Evolutionary conservation across 1,139 yeast species (phyloP).

Genomic region (Lodderomyces metapsilosis): DNA sequence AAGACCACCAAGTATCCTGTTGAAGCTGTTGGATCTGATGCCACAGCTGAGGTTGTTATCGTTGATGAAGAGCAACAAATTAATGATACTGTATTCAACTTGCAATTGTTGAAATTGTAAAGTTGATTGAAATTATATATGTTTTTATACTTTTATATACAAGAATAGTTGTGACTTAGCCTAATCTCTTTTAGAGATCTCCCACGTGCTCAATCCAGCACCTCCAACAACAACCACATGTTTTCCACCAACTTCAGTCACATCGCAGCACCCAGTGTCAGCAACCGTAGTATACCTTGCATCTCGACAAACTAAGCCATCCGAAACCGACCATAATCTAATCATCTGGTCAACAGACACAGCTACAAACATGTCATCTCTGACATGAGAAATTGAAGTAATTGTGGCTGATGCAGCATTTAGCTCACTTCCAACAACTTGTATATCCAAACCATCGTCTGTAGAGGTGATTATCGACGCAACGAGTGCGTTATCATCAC

Average conservation of each 20-base stretch:
- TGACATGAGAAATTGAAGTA: conserved; percentile 53
- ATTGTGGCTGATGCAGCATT: conserved; percentile 86
- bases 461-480: conserved; percentile 36
- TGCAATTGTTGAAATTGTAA: conserved; percentile 63
- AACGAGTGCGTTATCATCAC: conserved; percentile 83
- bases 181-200: conserved; percentile 7
- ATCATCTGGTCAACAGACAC: conserved; percentile 80
- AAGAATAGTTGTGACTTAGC: no score
- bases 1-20: conserved; percentile 75
- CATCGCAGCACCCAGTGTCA: conserved; percentile 77
- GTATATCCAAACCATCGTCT: conserved; percentile 14
- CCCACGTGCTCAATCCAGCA: conserved; percentile 65
- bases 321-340: conserved; percentile 54
- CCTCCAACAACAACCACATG: conserved; percentile 59
- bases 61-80: conserved; percentile 90
- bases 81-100: conserved; percentile 77
- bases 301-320: conserved; percentile 35
- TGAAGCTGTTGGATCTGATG: conserved; percentile 32
- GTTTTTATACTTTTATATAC: background rate
- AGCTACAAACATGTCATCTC: conserved; percentile 32
- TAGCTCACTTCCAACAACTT: conserved; percentile 30
- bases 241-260: conserved; percentile 23
- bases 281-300: conserved; percentile 76
- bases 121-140: background rate
- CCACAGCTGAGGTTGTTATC: conserved; percentile 40